These are phyloP conservation scores for Laburnicola sp. DNA, from an alignment of 2,329 filamentous ascomycete species.

Conservation along the genomic window DNA sequence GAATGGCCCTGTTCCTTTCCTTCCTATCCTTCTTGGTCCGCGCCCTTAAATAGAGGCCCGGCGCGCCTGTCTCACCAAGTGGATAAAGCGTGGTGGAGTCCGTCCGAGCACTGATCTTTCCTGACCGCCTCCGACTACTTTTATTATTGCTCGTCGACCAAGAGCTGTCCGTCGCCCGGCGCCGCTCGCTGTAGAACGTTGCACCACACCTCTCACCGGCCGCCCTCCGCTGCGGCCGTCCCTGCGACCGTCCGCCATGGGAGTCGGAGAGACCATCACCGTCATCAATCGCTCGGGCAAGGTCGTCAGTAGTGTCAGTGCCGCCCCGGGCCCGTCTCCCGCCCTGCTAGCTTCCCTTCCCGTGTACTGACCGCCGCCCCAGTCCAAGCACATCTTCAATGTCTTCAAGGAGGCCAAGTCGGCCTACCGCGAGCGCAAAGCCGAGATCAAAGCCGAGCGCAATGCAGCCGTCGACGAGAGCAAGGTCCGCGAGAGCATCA, in stretches of 20 bases:
- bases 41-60: slow-evolving; percentile 10
- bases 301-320: slow-evolving; percentile 80
- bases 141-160: slow-evolving; percentile 11
- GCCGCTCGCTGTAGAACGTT: slow-evolving; percentile 23
- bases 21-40: neutral
- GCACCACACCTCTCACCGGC: slow-evolving; percentile 23
- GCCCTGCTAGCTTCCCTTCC: slow-evolving; percentile 1
- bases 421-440: slow-evolving; percentile 85
- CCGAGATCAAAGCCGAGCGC: slow-evolving; percentile 73
- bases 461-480: slow-evolving; percentile 61
- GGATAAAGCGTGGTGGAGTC: slow-evolving; percentile 14
- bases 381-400: slow-evolving; percentile 88
- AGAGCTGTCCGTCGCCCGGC: slow-evolving; percentile 24
- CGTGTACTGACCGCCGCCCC: slow-evolving; percentile 22
- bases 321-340: slow-evolving; percentile 6
- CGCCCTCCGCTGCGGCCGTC: slow-evolving; percentile 25
- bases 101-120: slow-evolving; percentile 23
- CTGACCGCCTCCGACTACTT: slow-evolving; percentile 29
- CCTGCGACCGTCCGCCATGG: slow-evolving; percentile 31
- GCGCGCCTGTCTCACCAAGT: slow-evolving; percentile 17
- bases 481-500: slow-evolving; percentile 62
- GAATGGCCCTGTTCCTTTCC: neutral
- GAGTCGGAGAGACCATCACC: slow-evolving; percentile 73
- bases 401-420: slow-evolving; percentile 91
- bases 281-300: slow-evolving; percentile 91